Evolutionary conservation across 495 filamentous ascomycete genomes (phyloP).

Genomic region (Penicillium diatomitis): DNA sequence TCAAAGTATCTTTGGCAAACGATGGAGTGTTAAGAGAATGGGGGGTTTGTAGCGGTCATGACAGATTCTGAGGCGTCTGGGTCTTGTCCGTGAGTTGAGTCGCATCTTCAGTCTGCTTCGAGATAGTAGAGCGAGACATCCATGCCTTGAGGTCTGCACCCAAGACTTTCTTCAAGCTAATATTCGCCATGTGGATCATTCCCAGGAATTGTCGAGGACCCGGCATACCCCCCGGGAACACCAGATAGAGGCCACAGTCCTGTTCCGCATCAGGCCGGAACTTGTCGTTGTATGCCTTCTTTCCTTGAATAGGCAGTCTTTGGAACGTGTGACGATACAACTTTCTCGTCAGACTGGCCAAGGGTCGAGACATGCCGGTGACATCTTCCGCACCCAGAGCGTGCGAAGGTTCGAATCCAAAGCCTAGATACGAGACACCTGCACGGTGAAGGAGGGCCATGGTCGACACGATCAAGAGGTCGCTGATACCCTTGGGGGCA

Average conservation of each 20-base stretch:
- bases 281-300: constrained; percentile 38
- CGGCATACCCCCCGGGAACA: constrained; percentile 27
- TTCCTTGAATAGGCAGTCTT: constrained; percentile 27
- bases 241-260: constrained; percentile 25
- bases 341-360: constrained; percentile 19
- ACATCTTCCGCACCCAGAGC: constrained; percentile 18
- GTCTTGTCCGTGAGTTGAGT: neutral
- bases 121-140: neutral
- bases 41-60: neutral
- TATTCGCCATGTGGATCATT: constrained; percentile 34
- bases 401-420: constrained; percentile 32
- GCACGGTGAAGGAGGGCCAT: constrained; percentile 28
- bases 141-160: constrained; percentile 13
- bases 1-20: too few species aligned
- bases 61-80: neutral
- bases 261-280: constrained; percentile 26
- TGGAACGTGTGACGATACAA: constrained; percentile 22
- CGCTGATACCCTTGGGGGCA: constrained; percentile 29
- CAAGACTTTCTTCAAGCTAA: constrained; percentile 21
- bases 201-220: constrained; percentile 24
- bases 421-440: constrained; percentile 26
- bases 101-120: too few species aligned
- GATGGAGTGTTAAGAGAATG: too few species aligned
- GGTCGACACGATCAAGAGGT: constrained; percentile 26
- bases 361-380: constrained; percentile 15